Conservation (phyloP, 768 basidiomycete genomes). For the Trametes cinnabarina region DNA sequence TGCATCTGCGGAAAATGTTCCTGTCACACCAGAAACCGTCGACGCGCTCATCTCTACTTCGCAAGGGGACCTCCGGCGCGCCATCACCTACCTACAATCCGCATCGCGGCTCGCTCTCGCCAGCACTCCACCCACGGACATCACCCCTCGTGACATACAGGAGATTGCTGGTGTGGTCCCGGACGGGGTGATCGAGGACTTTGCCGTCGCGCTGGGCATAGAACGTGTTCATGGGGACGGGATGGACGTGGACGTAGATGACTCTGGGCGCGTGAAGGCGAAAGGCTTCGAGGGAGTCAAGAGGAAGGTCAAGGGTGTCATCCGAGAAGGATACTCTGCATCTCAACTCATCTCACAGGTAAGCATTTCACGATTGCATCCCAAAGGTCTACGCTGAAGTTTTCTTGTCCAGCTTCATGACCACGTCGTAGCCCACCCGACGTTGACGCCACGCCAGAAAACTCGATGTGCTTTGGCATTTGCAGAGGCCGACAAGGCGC, state of each 20-base stretch:
- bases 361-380: slow-evolving; percentile 22
- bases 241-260: slow-evolving; percentile 54
- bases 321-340: slow-evolving; percentile 90
- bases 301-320: slow-evolving; percentile 69
- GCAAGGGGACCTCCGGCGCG: slow-evolving; percentile 89
- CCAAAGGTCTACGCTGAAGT: slow-evolving; percentile 24
- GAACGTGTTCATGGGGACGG: slow-evolving; percentile 45
- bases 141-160: slow-evolving; percentile 79
- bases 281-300: slow-evolving; percentile 61
- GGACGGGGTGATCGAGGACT: slow-evolving; percentile 60
- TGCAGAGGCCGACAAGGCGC: slow-evolving; percentile 93
- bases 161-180: slow-evolving; percentile 98
- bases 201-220: slow-evolving; percentile 72
- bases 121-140: slow-evolving; percentile 66
- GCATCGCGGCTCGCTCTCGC: slow-evolving; percentile 84
- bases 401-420: slow-evolving; percentile 74
- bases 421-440: slow-evolving; percentile 78
- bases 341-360: slow-evolving; percentile 89
- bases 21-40: slow-evolving; percentile 57
- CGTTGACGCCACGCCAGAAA: slow-evolving; percentile 78
- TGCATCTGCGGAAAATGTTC: slow-evolving; percentile 69
- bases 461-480: slow-evolving; percentile 76
- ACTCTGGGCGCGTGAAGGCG: slow-evolving; percentile 15
- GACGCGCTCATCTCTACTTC: slow-evolving; percentile 75
- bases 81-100: slow-evolving; percentile 97